phyloP scores from a whole-genome alignment of 495 filamentous ascomycete species.

The Hypoxylon rickii region DNA sequence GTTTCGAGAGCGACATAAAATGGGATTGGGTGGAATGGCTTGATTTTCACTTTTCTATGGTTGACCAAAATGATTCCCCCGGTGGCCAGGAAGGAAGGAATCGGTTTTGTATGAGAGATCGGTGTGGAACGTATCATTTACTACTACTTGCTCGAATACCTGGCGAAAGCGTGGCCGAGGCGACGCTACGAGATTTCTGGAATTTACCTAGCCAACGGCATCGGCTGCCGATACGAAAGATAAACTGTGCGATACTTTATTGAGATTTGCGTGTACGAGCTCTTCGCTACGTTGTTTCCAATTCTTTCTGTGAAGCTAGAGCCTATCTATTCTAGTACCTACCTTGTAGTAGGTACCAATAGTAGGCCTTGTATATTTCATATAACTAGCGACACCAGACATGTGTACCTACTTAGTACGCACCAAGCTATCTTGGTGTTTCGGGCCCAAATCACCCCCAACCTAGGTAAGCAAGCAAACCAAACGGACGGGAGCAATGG shows the following conservation, averaged over 20 bases:
- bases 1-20: constrained; percentile 20
- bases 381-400: no score
- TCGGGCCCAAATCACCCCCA: no score
- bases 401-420: no score
- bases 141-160: constrained; percentile 29
- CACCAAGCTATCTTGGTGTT: no score
- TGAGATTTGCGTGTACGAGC: constrained; percentile 1
- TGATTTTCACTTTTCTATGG: constrained; percentile 14
- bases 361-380: not conserved
- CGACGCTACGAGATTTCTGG: constrained; percentile 14
- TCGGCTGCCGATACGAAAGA: constrained; percentile 1
- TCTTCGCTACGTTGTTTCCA: no score
- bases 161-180: not conserved
- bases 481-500: no score
- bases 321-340: no score
- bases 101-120: constrained; percentile 21
- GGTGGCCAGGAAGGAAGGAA: constrained; percentile 23
- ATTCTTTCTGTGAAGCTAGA: constrained; percentile 4
- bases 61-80: constrained; percentile 25
- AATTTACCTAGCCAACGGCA: not conserved
- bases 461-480: no score
- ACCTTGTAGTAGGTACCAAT: not conserved
- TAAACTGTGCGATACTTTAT: not conserved
- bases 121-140: constrained; percentile 24
- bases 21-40: constrained; percentile 9